phyloP scores from a whole-genome alignment of 2,329 filamentous ascomycete species.

The Pseudovirgaria hyperparasitica region DNA sequence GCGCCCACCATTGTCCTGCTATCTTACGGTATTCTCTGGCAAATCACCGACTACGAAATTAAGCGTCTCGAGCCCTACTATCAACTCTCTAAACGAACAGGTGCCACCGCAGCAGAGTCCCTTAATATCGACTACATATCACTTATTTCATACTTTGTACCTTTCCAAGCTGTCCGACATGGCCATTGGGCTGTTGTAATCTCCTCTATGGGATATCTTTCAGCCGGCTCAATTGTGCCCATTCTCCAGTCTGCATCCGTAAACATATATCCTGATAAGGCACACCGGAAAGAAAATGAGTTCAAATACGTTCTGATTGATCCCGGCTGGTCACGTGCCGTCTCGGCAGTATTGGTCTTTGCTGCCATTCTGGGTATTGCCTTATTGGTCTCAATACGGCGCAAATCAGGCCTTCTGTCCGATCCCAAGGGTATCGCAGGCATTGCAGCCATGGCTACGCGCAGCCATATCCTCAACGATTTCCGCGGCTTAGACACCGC shows the following conservation, averaged over 20 bases:
- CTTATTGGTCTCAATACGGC: slow-evolving; percentile 48
- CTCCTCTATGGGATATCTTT: slow-evolving; percentile 50
- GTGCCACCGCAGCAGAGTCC: slow-evolving; percentile 33
- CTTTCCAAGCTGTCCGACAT: slow-evolving; percentile 47
- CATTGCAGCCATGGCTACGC: slow-evolving; percentile 62
- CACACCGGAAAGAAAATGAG: slow-evolving; percentile 29
- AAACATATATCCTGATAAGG: slow-evolving; percentile 41
- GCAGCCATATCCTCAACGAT: slow-evolving; percentile 59
- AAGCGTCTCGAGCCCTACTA: slow-evolving; percentile 39
- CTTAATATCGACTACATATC: slow-evolving; percentile 67
- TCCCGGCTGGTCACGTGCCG: slow-evolving; percentile 46
- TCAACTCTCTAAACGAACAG: slow-evolving; percentile 23
- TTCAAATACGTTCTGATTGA: slow-evolving; percentile 45
- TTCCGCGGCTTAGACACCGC: slow-evolving; percentile 61
- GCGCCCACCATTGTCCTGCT: slow-evolving; percentile 33
- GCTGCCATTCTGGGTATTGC: slow-evolving; percentile 46
- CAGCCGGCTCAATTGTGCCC: slow-evolving; percentile 57
- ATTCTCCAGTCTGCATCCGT: slow-evolving; percentile 54
- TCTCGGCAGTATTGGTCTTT: slow-evolving; percentile 43
- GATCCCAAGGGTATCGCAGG: slow-evolving; percentile 64
- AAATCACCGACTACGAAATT: slow-evolving; percentile 37
- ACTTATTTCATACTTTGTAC: slow-evolving; percentile 51
- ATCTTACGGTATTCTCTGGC: slow-evolving; percentile 36
- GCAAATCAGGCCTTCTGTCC: slow-evolving; percentile 52
- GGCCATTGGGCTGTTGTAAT: slow-evolving; percentile 56